Evolutionary conservation across 768 basidiomycete genomes (phyloP), one percentile per base, ranked within the genome.

Genomic region (Auricularia heimuer): DNA sequence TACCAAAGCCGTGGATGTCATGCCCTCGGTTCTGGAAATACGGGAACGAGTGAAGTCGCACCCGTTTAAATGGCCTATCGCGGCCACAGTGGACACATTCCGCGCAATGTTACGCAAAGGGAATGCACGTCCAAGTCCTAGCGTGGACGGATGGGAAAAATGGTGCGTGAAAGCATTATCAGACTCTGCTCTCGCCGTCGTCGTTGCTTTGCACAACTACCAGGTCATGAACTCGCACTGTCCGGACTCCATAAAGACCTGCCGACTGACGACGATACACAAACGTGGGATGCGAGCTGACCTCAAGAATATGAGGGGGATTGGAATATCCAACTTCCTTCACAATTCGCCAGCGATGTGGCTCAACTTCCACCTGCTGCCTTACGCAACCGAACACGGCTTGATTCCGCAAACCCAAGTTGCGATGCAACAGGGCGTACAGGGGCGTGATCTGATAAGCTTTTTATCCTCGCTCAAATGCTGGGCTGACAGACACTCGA

Each of bases 81-180:
- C 62, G 0, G 45, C 68, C 1, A 34, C 67, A 4, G 37, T 73
- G 6, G 10, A 42, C 0, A 63, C 73, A 1, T 68, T 73, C 44
- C 68, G 72, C 8, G 65, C 66, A 0, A 51, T 77, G 29, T 61
- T 75, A 0, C 63, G 66, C 0, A 67, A 67, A 54, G 75, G 75
- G 0, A 76, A 76, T 54, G 35, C 65, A 3, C 66, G 70, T 3
- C 75, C 75, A 1, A 60, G 73, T 1, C 75, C 75, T 0, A 75
- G 73, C 0, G 74, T 73, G 1, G 75, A 76, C 64, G 67, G 67
- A 16, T 75, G 75, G 75, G 75, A 76, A 65, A 76, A 77, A 66
- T 77, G 76, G 76, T 68, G 65, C 12, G 42, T 75, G 0, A 71
- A 70, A 36, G n/a, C 66, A 1, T 66, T 77, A 0, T 69, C 68